Percentiles rank a stretch among this genome's conserved stretches.
Conservation (phyloP, 2,329 filamentous ascomycete genomes). For the Aspergillus sp. region DNA sequence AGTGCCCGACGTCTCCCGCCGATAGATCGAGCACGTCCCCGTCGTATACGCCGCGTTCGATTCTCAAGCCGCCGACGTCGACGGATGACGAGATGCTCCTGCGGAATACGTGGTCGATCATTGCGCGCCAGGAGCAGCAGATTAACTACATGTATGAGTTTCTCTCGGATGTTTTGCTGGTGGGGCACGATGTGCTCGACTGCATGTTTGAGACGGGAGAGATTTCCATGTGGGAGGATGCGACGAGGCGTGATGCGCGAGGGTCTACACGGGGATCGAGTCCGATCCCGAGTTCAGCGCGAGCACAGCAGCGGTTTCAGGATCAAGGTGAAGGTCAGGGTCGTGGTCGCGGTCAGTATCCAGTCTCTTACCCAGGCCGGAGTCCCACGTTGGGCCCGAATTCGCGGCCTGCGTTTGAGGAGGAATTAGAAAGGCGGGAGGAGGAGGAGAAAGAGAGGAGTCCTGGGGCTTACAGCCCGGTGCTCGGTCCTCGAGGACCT, state of each 20-base stretch:
- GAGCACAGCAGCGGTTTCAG: not conserved
- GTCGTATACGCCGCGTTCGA: constrained; percentile 1
- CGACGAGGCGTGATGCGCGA: not conserved
- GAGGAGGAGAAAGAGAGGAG: not conserved
- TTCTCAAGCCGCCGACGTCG: constrained; percentile 22
- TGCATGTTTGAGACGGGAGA: constrained; percentile 12
- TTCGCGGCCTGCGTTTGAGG: not conserved
- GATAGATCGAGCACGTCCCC: not conserved
- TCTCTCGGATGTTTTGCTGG: constrained; percentile 1
- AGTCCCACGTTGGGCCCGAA: not conserved
- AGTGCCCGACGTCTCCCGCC: not conserved
- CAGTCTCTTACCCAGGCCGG: not conserved
- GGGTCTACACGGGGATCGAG: not conserved
- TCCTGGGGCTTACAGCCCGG: not conserved
- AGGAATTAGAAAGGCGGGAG: not conserved
- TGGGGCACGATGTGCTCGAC: constrained; percentile 17
- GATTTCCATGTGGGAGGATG: constrained; percentile 8
- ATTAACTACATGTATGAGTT: constrained; percentile 17
- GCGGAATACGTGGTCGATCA: constrained; percentile 19
- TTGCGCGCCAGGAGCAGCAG: constrained; percentile 6
- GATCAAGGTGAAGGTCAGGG: not conserved
- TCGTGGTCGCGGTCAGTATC: not conserved
- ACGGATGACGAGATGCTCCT: constrained; percentile 21
- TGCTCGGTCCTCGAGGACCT: not conserved
- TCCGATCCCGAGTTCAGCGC: not conserved